Evolutionary conservation across 83 land plant genomes (phyloP), one percentile per base, ranked within the genome.

Genomic region (Picea abies): DNA sequence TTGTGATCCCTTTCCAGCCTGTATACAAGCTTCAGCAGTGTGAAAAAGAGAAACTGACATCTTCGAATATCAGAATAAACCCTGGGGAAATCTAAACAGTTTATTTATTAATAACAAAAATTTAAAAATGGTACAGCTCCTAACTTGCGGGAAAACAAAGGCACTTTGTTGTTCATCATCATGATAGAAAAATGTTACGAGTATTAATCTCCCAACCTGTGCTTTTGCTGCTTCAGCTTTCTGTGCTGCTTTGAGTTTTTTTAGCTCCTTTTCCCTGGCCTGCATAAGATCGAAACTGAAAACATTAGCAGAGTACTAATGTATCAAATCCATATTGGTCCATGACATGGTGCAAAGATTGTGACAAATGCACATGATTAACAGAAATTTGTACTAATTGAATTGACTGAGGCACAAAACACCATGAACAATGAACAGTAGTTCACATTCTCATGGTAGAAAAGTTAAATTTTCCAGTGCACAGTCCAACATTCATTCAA

Each of bases 221-320:
- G 84, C 83, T 79, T 91, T 95, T 20, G 89, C 86, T 7, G 90
- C 90, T 64, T 88, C 90, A 65, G 87, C 90, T 82, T 94, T 94
- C 65, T 90, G 92, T 63, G 83, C 80, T 37, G 96, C 96, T 91
- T 96, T 96, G 2, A 83, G 83, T 75, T 94, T 94, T 73, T 92
- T 91, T 79, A 87, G 49, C 88, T 92, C 97, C 82, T 94, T 96
- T 80, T 87, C 93, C 64, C 83, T 90, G 52, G 96, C 96, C 96
- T 96, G 58, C 63, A 78, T 19, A 44, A 75, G 12, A 19, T 41
- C 3, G 10, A 73, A 26, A 16, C 60, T 8, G 37, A 35, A n/a
- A 65, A 14, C 78, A 86, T 83, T 41, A 22, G 11, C 5, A 44
- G 41, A 20, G 19, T 61, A 80, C n/a, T 2, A 37, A 75, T 3